Evolutionary conservation across 805 yeast genomes (phyloP).

Genomic region (Debaryomyces prosopidis): DNA sequence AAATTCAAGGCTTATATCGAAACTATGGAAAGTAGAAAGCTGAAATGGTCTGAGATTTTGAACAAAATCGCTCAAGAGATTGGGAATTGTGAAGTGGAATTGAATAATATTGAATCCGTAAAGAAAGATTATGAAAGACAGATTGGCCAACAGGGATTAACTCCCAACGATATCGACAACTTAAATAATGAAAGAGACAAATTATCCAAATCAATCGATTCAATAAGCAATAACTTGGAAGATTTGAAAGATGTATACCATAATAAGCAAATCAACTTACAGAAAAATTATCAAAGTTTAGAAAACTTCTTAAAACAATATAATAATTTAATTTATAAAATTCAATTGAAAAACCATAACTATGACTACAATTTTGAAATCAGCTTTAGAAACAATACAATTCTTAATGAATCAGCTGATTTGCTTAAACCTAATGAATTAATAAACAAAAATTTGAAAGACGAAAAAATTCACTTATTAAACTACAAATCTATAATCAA

Average conservation of each 20-base stretch:
- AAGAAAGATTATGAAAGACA: constrained; percentile 43
- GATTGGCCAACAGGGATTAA: constrained; percentile 55
- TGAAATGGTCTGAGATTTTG: constrained; percentile 62
- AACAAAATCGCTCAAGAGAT: constrained; percentile 60
- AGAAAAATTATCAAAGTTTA: constrained; percentile 50
- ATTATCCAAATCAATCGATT: constrained; percentile 54
- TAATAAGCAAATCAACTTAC: constrained; percentile 51
- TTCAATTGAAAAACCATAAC: constrained; percentile 22
- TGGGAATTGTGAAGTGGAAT: constrained; percentile 40
- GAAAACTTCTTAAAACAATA: constrained; percentile 56
- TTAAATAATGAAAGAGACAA: constrained; percentile 63
- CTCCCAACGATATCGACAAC: constrained; percentile 62
- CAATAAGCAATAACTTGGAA: constrained; percentile 40
- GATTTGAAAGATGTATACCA: constrained; percentile 47
- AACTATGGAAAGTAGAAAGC: constrained; percentile 61
- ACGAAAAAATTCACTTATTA: constrained; percentile 44
- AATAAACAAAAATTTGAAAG: constrained; percentile 46
- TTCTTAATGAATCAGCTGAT: constrained; percentile 7
- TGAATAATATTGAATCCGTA: constrained; percentile 38
- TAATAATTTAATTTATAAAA: constrained; percentile 52
- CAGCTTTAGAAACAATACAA: constrained; percentile 20
- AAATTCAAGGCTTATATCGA: constrained; percentile 74
- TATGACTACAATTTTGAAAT: constrained; percentile 40
- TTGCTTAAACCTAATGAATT: constrained; percentile 27
- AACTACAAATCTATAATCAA: constrained; percentile 36